These are phyloP conservation scores for Dioszegia hungarica DNA, from an alignment of 768 basidiomycete genomes.

Conservation along the genomic window DNA sequence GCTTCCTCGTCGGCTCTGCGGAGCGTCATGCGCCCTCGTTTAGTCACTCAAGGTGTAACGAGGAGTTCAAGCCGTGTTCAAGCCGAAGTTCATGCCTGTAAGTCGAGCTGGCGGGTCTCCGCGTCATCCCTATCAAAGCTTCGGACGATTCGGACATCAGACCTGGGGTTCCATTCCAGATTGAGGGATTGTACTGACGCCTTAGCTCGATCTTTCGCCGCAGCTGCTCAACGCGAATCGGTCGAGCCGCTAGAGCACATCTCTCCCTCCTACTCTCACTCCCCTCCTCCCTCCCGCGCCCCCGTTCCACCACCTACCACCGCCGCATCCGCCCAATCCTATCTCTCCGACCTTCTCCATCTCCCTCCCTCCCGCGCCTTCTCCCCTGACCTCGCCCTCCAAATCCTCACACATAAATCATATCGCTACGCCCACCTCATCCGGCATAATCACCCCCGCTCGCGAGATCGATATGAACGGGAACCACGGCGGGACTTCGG, in stretches of 20 bases:
- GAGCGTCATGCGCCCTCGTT: conserved; percentile 4
- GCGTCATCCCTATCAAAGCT: no score
- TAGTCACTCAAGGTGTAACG: not conserved
- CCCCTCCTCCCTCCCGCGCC: not conserved
- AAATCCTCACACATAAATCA: conserved; percentile 48
- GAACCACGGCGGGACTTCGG: not conserved
- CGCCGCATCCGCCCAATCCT: conserved; percentile 20
- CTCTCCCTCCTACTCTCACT: not conserved
- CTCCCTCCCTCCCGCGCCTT: conserved; percentile 35
- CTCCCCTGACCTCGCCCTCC: conserved; percentile 39
- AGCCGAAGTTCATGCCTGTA: not conserved
- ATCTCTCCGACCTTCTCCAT: conserved; percentile 36
- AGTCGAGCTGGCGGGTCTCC: not conserved
- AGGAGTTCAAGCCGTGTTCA: not conserved
- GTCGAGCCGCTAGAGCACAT: not conserved
- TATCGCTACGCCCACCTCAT: conserved; percentile 42
- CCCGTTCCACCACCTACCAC: not conserved
- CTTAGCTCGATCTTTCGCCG: conserved; percentile 9
- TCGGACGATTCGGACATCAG: no score
- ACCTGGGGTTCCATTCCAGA: no score
- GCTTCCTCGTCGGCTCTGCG: conserved; percentile 5
- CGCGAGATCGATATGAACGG: not conserved
- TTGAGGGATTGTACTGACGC: not conserved
- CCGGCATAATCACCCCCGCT: conserved; percentile 9
- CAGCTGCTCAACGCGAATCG: conserved; percentile 8